Evolutionary conservation across 345 rosid genomes (phyloP), one percentile per base, ranked within the genome.

Genomic region (Geranium brycei): DNA sequence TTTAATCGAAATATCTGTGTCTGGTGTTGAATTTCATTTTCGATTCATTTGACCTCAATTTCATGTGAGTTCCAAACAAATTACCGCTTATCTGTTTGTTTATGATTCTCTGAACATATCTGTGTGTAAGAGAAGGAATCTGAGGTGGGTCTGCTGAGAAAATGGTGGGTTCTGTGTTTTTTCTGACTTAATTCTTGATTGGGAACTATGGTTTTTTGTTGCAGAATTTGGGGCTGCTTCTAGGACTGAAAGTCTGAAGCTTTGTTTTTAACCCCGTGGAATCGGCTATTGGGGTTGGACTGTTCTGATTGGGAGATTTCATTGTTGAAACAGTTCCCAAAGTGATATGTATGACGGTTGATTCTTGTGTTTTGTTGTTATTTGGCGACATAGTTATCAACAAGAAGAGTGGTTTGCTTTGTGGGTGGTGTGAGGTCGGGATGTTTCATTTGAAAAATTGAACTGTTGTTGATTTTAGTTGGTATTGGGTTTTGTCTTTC

Each of bases 171-270:
- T 40, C 51, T 67, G 59, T 71, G 59, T 71, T 67, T 65, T 64
- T 66, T 58, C 51, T 70, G 70, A 78, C 68, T 76, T 77, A 68
- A 23, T 11, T 47, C 12, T 47, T 47, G 53, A 47, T 13, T 47
- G 53, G 3, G 53, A 73, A 47, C 40, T 10, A 64, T 73, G 83
- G 76, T 69, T 67, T 76, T 66, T 61, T 75, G 73, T 66, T 75
- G 71, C 80, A 75, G 77, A 62, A 72, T 61, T 71, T 58, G 66
- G 61, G 78, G 76, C 72, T 31, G 72, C 75, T 74, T 81, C 66
- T 68, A 71, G 47, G 74, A 62, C 4, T 68, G 28, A 23, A 23
- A 23, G 28, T 23, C 28, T 69, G 47, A 60, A 51, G 4, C 51
- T 4, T 60, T 41, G 19, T 61, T 64, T 32, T 64, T 66, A 75